Base-by-base conservation (phyloP, 1,284 basidiomycete genomes). In the Coriolopsis trogii region DNA sequence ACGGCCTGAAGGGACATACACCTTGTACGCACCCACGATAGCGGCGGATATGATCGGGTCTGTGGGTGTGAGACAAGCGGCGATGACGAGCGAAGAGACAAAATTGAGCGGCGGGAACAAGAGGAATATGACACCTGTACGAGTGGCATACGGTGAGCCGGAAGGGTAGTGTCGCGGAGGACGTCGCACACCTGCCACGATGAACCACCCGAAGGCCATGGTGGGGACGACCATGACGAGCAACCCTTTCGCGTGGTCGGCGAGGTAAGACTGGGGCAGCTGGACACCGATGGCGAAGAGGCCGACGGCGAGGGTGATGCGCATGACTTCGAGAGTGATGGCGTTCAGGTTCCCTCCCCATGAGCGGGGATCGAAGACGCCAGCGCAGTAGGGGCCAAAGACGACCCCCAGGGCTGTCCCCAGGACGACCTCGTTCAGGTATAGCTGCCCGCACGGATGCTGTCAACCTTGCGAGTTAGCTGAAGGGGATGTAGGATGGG, bases 381-480 rank as follows among this genome's bases (percentile, higher is more conserved):
- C 79, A 21, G 87, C 82, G 43, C 78, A 84, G 58, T 93, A 79
- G 0, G 93, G 94, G 0, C 93, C 87, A 54, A 88, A 80, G 38
- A 83, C 60, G 51, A 92, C 78, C 0, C 91, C 88, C 41, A 89
- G 91, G 0, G 80, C 77, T 0, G 93, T 95, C 4, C 94, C 93
- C 31, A 97, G 84, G 30, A 95, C 88, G 23, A 95, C 94, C 75
- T 98, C 95, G 62, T 94, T 95, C 61, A 97, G 85, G 67, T 91
- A 96, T 3, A 96, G 67, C 76, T 88, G 53, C n/a, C n/a, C 20
- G 29, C 6, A 36, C 10, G 31, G 6, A 6, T 3, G 15, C n/a
- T n/a, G 12, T 24, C 4, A 23, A 2, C 5, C n/a, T n/a, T n/a
- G n/a, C 21, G 18, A 45, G 13, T 38, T n/a, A 25, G 21, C 10